Evolutionary conservation across 805 yeast species (phyloP), one percentile per base, ranked within the genome.

Genomic region (Debaryomyces hansenii): DNA sequence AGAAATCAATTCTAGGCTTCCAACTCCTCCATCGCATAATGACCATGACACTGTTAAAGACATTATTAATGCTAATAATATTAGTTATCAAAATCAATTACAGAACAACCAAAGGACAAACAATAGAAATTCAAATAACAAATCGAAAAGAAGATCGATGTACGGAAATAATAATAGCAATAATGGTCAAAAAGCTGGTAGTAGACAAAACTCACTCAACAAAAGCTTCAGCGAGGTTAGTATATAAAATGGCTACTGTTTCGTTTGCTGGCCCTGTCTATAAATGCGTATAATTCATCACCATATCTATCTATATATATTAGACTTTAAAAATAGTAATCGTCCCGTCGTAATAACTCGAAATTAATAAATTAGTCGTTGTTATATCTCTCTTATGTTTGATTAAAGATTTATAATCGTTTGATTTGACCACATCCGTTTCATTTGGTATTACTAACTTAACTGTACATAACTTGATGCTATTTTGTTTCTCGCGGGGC

Each of bases 271-370:
- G 9, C 37, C 28, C 20, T 42, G 16, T 18, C 16, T 40, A 14
- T 40, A 24, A 24, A 24, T 24, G 7, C 10, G 27, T 24, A 24
- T 24, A 24, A 7, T 24, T 24, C 27, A 24, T 24, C 5, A 31
- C 14, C 7, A 5, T 31, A 31, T 14, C 34, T 14, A 31, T 28
- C 10, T 12, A 31, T n/a, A 11, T 31, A 11, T 29, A 27, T 37
- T 18, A 20, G 14, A 36, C 16, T 10, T 39, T 20, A 27, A 29
- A 20, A 20, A 47, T 29, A 20, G 27, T 20, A 2, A 82, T 66
- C 2, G 80, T 66, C 2, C 85, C 85, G 50, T 82, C 85, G 41
- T 77, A 79, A 40, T 77, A 81, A 0, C 81, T 86, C 1, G 74
- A 70, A 4, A 80, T 75, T 1, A 80, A 50, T 56, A 73, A 61